These are phyloP conservation scores for Forsythia viridissima DNA, from an alignment of 257 asterid genomes.

Conservation along the genomic window DNA sequence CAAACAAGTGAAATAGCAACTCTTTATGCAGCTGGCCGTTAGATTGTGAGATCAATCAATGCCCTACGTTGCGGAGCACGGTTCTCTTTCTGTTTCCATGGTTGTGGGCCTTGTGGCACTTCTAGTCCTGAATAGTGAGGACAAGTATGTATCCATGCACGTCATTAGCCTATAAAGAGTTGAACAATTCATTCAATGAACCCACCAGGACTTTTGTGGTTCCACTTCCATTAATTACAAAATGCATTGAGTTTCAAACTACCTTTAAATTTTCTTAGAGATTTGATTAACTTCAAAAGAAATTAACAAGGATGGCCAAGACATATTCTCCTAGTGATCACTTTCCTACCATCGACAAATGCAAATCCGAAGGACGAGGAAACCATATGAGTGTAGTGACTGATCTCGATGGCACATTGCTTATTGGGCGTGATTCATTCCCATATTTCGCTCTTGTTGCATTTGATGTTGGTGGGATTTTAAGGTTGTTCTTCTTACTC, in stretches of 20 bases:
- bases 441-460: constrained; percentile 37
- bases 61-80: too few relatives aligned
- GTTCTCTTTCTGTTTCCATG: too few relatives aligned
- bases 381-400: constrained; percentile 22
- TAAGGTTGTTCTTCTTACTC: constrained; percentile 31
- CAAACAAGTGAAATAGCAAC: too few relatives aligned
- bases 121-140: too few relatives aligned
- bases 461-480: constrained; percentile 36
- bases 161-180: not conserved
- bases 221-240: not conserved
- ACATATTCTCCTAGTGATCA: not conserved
- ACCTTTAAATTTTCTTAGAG: not conserved
- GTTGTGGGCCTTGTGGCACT: too few relatives aligned
- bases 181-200: not conserved
- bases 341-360: constrained; percentile 22
- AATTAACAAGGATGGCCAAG: not conserved
- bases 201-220: not conserved
- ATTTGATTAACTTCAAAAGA: not conserved
- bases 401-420: constrained; percentile 32
- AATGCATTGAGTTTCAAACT: not conserved
- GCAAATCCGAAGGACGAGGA: constrained; percentile 21
- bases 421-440: constrained; percentile 21
- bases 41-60: too few relatives aligned
- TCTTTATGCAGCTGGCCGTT: too few relatives aligned
- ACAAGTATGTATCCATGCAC: too few relatives aligned